phyloP scores from a whole-genome alignment of 805 yeast genomes.

The Isabelozyma rhagii region DNA sequence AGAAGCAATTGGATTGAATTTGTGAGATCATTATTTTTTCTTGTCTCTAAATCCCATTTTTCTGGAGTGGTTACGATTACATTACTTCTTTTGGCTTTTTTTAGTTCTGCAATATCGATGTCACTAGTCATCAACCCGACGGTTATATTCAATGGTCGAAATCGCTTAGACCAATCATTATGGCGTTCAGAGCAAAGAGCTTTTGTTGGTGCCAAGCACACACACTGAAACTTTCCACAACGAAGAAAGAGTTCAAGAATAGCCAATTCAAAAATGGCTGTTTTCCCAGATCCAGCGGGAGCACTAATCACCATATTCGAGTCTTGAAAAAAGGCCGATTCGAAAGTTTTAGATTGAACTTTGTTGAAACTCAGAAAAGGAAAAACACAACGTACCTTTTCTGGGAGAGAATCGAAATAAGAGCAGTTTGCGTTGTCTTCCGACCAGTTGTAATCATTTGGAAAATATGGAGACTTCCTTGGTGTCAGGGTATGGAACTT shows the following conservation, averaged over 20 bases:
- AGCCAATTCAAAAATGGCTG: slow-evolving; percentile 53
- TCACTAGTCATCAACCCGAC: slow-evolving; percentile 58
- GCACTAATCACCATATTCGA: slow-evolving; percentile 48
- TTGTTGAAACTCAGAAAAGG: slow-evolving; percentile 37
- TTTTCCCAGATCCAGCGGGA: slow-evolving; percentile 62
- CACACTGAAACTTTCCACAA: not conserved
- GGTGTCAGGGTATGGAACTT: no score
- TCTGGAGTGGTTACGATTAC: slow-evolving; percentile 60
- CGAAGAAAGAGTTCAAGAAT: slow-evolving; percentile 24
- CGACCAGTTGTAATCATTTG: not conserved
- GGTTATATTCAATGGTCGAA: slow-evolving; percentile 33
- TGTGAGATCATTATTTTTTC: slow-evolving; percentile 46
- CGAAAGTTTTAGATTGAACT: slow-evolving; percentile 50
- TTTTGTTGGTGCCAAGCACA: slow-evolving; percentile 60
- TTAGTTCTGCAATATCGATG: slow-evolving; percentile 43
- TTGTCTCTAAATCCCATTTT: slow-evolving; percentile 57
- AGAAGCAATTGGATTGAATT: slow-evolving; percentile 18
- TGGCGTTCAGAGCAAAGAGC: slow-evolving; percentile 52
- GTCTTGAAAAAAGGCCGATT: slow-evolving; percentile 26
- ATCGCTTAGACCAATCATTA: slow-evolving; percentile 43
- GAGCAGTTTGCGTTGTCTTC: no score
- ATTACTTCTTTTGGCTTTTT: slow-evolving; percentile 44
- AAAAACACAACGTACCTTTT: slow-evolving; percentile 31
- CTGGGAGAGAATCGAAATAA: slow-evolving; percentile 25
- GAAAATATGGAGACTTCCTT: not conserved